These are phyloP conservation scores for Talaromyces wortmannii DNA, from an alignment of 495 filamentous ascomycete genomes.

Conservation along the genomic window DNA sequence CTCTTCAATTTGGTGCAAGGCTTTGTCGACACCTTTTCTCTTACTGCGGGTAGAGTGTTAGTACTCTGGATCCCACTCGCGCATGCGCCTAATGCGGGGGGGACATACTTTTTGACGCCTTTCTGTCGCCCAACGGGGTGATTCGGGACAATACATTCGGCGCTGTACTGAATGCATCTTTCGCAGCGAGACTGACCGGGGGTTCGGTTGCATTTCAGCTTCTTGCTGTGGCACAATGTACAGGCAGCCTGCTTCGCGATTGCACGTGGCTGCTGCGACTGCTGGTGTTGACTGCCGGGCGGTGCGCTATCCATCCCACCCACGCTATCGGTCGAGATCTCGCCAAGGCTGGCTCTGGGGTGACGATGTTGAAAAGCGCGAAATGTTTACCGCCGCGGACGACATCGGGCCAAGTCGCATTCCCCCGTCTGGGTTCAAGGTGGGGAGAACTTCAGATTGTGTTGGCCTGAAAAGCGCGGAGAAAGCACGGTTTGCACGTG, in stretches of 20 bases:
- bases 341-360: background rate
- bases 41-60: slow-evolving; percentile 40
- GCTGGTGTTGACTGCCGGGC: background rate
- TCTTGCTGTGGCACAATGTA: slow-evolving; percentile 60
- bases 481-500: too few relatives aligned
- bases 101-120: slow-evolving; percentile 64
- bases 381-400: too few relatives aligned
- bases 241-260: slow-evolving; percentile 51
- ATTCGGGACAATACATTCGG: slow-evolving; percentile 58
- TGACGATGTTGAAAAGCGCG: background rate
- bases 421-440: too few relatives aligned
- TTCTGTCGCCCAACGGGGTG: slow-evolving; percentile 67
- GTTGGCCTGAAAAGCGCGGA: too few relatives aligned
- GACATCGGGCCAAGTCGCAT: too few relatives aligned
- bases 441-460: too few relatives aligned
- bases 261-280: background rate
- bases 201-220: slow-evolving; percentile 57
- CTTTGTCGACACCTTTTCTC: slow-evolving; percentile 65
- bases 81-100: background rate
- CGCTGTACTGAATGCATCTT: slow-evolving; percentile 50
- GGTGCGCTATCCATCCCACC: background rate
- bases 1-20: slow-evolving; percentile 66
- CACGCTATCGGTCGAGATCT: background rate
- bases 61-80: background rate
- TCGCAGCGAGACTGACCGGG: slow-evolving; percentile 46